These are phyloP conservation scores for Sarocladium strictum DNA, from an alignment of 2,329 filamentous ascomycete species.

Conservation along the genomic window DNA sequence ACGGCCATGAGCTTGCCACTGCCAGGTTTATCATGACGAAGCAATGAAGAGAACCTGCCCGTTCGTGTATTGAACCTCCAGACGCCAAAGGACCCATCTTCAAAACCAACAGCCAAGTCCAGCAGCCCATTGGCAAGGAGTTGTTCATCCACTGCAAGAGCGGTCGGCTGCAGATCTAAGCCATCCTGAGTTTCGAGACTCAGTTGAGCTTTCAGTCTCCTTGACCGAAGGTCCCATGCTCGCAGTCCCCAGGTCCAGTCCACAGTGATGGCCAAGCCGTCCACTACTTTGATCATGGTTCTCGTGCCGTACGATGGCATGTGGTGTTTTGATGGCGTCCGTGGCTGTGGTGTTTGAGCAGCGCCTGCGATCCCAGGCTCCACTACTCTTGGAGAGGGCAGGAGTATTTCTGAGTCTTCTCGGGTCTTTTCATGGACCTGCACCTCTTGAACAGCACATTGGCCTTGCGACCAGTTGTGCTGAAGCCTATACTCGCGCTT, in stretches of 20 bases:
- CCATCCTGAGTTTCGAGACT: constrained; percentile 22
- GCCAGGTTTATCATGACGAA: constrained; percentile 55
- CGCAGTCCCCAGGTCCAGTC: constrained; percentile 65
- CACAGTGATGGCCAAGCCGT: constrained; percentile 72
- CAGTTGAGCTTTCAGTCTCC: constrained; percentile 49
- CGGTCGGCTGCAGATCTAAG: constrained; percentile 43
- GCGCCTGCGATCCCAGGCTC: background rate
- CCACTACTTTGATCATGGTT: constrained; percentile 72
- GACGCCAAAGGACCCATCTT: constrained; percentile 64
- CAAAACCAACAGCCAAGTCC: constrained; percentile 63
- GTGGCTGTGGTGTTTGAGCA: constrained; percentile 9
- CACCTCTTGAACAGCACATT: constrained; percentile 74
- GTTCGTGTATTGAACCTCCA: constrained; percentile 52
- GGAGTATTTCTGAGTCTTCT: background rate
- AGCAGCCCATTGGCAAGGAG: constrained; percentile 37
- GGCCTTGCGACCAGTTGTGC: constrained; percentile 85
- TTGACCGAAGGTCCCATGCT: constrained; percentile 69
- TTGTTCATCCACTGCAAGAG: constrained; percentile 59
- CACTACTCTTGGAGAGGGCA: background rate
- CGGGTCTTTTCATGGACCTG: constrained; percentile 36
- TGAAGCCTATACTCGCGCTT: constrained; percentile 82
- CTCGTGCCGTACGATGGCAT: constrained; percentile 22
- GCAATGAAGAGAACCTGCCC: constrained; percentile 40
- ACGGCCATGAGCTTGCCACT: constrained; percentile 64
- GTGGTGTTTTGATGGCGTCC: constrained; percentile 7